Base-by-base conservation (phyloP, 2,329 filamentous ascomycete species). In the Metarhizium robertsii region DNA sequence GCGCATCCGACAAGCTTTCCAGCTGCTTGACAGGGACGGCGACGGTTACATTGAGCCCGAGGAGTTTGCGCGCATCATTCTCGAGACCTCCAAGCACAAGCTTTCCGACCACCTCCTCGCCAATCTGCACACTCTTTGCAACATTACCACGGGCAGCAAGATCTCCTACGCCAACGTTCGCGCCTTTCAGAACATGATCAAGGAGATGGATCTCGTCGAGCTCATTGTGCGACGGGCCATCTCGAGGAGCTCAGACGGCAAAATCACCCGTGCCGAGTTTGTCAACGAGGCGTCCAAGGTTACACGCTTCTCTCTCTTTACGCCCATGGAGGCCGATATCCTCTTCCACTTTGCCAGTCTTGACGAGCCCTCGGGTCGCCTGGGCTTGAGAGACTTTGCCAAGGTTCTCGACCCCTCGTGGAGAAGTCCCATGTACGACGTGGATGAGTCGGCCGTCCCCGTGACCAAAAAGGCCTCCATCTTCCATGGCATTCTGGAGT, bases 321-420 rank as follows among this genome's bases (percentile, higher is more conserved):
- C 94, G 0, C 94, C 94, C 13, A 96, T 97, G 91, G 94, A 99
- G 73, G 92, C 92, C 45, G 94, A 99, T 67, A 96, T 99, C 60
- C 83, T 99, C 45, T 99, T 99, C 79, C 94, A 97, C 75, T 99
- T 99, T 71, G 94, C 94, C 58, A 90, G 92, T 59, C 79, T 97
- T 54, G 90, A 96, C 67, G 87, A 94, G 64, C 88, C 90, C 3
- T 92, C 91, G 1, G 94, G 92, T 20, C 83, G 90, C 52, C 83
- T 99, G 1, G 83, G 88, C 36, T 78, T 96, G 48, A 74, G 75
- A 58, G 92, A 97, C 73, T 99, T 99, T 68, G 85, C 90, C 64
- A 96, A 96, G 73, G 94, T 99, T 25, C 83, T 99, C 51, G 94
- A 99, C 68, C 84, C 94, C 0, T 90, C 90, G 47, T 99, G 92